Evolutionary conservation across 305 asterid species (phyloP), one percentile per base, ranked within the genome.

Genomic region (Solanum hybrid): DNA sequence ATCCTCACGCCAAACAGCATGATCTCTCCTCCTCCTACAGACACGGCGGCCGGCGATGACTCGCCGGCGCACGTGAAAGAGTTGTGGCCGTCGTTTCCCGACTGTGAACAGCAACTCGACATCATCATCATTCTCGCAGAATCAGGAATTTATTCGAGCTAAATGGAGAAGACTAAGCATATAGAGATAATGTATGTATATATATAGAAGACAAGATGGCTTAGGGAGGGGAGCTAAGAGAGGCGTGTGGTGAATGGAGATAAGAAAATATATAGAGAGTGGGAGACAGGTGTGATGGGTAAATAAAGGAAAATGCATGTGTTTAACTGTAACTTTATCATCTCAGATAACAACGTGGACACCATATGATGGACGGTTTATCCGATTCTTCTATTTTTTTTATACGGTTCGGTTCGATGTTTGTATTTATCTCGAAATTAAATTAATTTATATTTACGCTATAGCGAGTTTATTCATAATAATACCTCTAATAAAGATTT

Each of bases 1-100:
- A 93, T 90, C 89, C 95, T 88, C 36, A 93, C 94, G 0, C 95
- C 95, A 73, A 93, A 92, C 91, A 93, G 37, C 90, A 93, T 89
- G 56, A 93, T 81, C 87, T 90, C 94, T 26, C 90, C 93, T 11
- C 84, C 26, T 22, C 89, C 90, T 12, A 88, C 89, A n/a, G n/a
- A n/a, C n/a, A n/a, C n/a, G n/a, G n/a, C n/a, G n/a, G n/a, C n/a
- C n/a, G n/a, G n/a, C n/a, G n/a, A n/a, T n/a, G n/a, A n/a, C n/a
- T n/a, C 86, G 66, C 26, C 86, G 79, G 34, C 35, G 88, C 88
- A 19, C 1, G 60, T 60, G 24, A 66, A 17, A 14, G 24, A 86
- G 88, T 19, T 86, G 34, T 79, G 86, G 86, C n/a, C 85, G 34
- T 78, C 40, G 32, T 15, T 78, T 78, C 22, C 85, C 15, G 85